Base-by-base conservation (phyloP, 2,329 filamentous ascomycete species). In the Fusarium bulbicola region DNA sequence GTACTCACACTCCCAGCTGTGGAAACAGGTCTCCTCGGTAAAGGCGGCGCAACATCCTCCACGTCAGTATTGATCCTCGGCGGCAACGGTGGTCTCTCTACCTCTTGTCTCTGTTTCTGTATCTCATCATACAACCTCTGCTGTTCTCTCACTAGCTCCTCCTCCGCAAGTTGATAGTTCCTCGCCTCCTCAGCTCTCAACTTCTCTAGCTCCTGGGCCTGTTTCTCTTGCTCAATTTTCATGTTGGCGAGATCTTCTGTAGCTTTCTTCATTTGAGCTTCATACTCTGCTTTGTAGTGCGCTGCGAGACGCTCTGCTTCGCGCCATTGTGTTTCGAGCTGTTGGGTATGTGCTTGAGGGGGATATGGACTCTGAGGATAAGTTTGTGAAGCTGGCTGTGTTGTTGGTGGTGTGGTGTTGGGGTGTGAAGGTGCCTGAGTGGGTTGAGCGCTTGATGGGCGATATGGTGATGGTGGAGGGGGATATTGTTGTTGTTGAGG, bases 281-380 rank as follows among this genome's bases (percentile, higher is more conserved):
- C 73, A 11, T 66, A 66, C 14, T 77, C 70, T 13, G 66, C 66
- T 18, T 72, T 70, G 32, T 69, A 77, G 26, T 72, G 71, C 7
- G 74, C 73, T 20, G 76, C 76, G 8, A 78, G 30, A 18, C 59
- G 57, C 36, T 77, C 76, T 12, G 76, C 74, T 24, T 74, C 65
- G 16, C 64, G 70, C 61, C 72, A 73, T 36, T 76, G 76, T 0
- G 70, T 24, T 13, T 74, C 64, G 11, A 67, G 59, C 14, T 75
- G 72, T n/a, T 66, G 63, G 2, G 56, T 30, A 5, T 74, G 56
- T 3, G 56, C 45, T 26, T 63, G 63, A 39, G 57, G 43, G n/a
- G 63, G 34, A 3, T 52, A 46, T 30, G 39, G 37, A 5, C 26
- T 28, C 18, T 53, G 50, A 4, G 47, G 47, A 18, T 63, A 40